Conservation (phyloP, 768 basidiomycete species). For the Zangia roseola region DNA sequence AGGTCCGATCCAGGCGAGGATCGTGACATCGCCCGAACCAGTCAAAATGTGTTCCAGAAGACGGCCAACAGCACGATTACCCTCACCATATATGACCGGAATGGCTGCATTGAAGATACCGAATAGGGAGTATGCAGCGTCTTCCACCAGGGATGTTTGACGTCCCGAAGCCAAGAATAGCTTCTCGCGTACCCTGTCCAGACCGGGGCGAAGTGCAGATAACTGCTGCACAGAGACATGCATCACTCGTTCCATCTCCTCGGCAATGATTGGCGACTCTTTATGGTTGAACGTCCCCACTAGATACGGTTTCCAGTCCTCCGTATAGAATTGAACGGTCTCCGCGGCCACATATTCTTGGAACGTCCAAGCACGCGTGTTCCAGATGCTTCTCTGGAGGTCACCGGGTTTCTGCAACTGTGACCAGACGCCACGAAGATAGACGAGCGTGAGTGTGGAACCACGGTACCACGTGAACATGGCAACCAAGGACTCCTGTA, state of each 20-base stretch:
- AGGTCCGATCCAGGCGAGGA: slow-evolving; percentile 3
- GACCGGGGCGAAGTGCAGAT: no score
- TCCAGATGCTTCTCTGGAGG: no score
- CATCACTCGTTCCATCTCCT: background rate
- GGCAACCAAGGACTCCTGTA: background rate
- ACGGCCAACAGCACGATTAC: no score
- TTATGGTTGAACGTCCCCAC: slow-evolving; percentile 7
- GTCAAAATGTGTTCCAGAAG: background rate
- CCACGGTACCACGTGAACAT: background rate
- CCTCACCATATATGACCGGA: no score
- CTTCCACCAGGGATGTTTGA: background rate
- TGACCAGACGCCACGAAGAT: no score
- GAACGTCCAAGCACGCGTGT: no score
- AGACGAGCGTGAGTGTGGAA: no score
- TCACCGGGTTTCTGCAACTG: no score
- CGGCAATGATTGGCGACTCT: slow-evolving; percentile 1
- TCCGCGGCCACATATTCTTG: background rate
- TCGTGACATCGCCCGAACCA: background rate
- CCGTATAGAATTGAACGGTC: slow-evolving; percentile 1
- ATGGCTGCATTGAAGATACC: no score
- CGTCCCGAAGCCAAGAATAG: slow-evolving; percentile 10
- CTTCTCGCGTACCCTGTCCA: background rate
- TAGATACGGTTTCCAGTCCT: slow-evolving; percentile 11
- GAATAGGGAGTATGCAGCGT: no score
- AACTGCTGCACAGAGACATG: no score